Base-by-base conservation (phyloP, 768 basidiomycete genomes). In the Stropharia rugosoannulata region DNA sequence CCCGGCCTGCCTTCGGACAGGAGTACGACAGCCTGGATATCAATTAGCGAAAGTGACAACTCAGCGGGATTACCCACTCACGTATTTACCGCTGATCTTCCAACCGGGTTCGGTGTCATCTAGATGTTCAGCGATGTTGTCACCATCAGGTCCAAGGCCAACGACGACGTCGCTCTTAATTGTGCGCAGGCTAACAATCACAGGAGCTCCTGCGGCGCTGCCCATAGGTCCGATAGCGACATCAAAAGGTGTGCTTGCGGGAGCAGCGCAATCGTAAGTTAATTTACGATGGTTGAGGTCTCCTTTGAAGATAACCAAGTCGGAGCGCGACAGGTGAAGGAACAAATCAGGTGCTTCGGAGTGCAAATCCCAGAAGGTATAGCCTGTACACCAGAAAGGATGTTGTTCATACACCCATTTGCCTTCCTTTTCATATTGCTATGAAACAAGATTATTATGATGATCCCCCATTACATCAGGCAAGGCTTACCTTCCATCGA, bases 71-170 rank as follows among this genome's bases (percentile, higher is more conserved):
- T 2, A n/a, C 56, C 2, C 15, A 80, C 91, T 74, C 69, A 94
- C 93, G 66, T 94, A 95, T 92, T 95, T 95, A 45, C 94, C 94
- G 48, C 90, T 92, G 65, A 97, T 96, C 77, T 94, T 95, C 95
- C 95, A 98, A 48, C 95, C 95, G 15, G 89, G 85, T 66, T 97
- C 93, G 25, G 81, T 79, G 64, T 88, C 77, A 69, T 96, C 92
- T n/a, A 97, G 76, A 54, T 77, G 80, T 69, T 92, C 89, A 2
- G 91, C 92, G 37, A 84, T 72, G 43, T 75, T 75, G 60, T 92
- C 89, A 3, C 87, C 86, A 10, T 87, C 72, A 7, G 77, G 68
- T 36, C 89, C 90, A 25, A 93, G 74, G 5, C 92, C 92, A 41
- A 96, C 94, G 3, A 98, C 94, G 41, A 97, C 95, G 63, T 98